Base-by-base conservation (phyloP, 2,329 filamentous ascomycete genomes). In the Epichloe aotearoae region DNA sequence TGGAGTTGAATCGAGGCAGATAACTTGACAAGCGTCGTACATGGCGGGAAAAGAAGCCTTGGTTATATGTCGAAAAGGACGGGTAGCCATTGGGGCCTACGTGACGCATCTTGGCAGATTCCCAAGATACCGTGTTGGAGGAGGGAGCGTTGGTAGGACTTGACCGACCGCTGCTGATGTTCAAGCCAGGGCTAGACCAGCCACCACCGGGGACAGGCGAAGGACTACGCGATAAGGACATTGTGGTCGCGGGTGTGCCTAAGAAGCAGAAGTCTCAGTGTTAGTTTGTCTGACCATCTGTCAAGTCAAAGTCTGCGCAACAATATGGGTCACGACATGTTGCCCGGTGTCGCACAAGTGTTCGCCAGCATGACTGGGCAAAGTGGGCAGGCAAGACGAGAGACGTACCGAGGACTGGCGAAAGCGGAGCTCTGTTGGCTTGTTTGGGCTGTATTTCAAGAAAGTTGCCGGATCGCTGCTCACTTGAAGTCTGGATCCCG, bases 191-290 rank as follows among this genome's bases (percentile, higher is more conserved):
- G 69, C 84, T 93, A 51, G 87, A 82, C 90, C 91, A 96, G 59
- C 89, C 89, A 63, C 88, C 88, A 61, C 86, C 85, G 54, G 82
- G 84, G 55, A 82, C 78, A 55, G 90, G 91, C 51, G 88, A 95
- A 47, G 90, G 88, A 63, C 88, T 94, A 69, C 88, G 82, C 58
- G 89, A 93, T 55, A 91, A 72, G 58, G 86, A 86, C 90, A 95
- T 95, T 61, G 72, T 69, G 57, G 68, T 62, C 59, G 70, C 73
- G 42, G 80, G 75, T 48, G 75, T 82, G 62, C 77, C 74, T 77
- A 66, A 19, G 26, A 66, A 39, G 34, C 34, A 53, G 30, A 36
- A 23, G n/a, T 40, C 23, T 7, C 26, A 45, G 46, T 38, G 26
- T 50, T 44, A 51, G 47, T 41, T 48, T 46, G 52, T 51, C 48